Percentiles rank a stretch among this genome's conserved stretches.
Evolutionary conservation across 306 rosid genomes (phyloP).

Genomic region (Mucuna pruriens): DNA sequence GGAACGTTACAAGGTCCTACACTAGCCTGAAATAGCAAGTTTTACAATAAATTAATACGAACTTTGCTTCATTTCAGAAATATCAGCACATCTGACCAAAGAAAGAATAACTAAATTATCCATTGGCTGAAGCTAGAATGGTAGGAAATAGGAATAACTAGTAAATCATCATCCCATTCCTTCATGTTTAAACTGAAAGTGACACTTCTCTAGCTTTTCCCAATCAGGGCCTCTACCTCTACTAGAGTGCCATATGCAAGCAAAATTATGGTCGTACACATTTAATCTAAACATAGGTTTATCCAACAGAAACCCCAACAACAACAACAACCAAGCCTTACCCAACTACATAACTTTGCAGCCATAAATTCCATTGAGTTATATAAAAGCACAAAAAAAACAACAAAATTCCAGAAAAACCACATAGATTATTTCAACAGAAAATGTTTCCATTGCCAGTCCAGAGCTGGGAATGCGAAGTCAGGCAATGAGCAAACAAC

Average conservation of each 20-base stretch:
- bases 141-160: neutral
- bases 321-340: constrained; percentile 23
- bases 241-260: neutral
- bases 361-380: neutral
- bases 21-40: constrained; percentile 69
- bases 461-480: neutral
- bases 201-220: neutral
- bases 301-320: neutral
- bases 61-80: neutral
- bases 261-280: neutral
- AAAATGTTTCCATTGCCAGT: constrained; percentile 5
- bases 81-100: neutral
- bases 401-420: neutral
- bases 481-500: neutral
- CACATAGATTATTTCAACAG: neutral
- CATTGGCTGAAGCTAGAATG: constrained; percentile 5
- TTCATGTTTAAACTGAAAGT: neutral
- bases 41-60: constrained; percentile 15
- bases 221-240: neutral
- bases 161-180: constrained; percentile 2
- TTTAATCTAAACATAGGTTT: neutral
- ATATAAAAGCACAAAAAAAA: neutral
- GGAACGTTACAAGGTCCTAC: constrained; percentile 80
- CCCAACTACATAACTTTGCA: neutral
- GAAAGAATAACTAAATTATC: neutral